Base-by-base conservation (phyloP, 495 filamentous ascomycete species). In the Daldinia bambusicola region DNA sequence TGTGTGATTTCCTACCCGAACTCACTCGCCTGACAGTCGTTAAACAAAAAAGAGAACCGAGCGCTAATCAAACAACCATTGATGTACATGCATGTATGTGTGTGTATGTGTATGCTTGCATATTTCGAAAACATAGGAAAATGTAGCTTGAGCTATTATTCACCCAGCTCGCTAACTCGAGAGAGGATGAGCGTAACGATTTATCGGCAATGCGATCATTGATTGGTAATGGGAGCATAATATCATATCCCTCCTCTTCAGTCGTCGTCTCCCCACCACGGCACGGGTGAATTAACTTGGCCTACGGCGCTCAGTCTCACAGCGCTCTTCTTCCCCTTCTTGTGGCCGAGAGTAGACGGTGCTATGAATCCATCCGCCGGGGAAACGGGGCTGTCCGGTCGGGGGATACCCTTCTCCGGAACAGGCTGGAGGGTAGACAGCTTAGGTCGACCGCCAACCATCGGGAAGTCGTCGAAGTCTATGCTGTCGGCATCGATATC, bases 291-390 rank as follows among this genome's bases (percentile, higher is more conserved):
- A 41, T 63, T 74, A 18, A 74, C 66, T 34, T 75, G 75, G 13
- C 83, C 83, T 22, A 85, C 81, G 3, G 83, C 83, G 56, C 83
- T 85, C 50, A 85, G 63, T 45, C 83, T 77, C 31, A 80, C 80
- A 20, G 77, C 75, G 71, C 82, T 84, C 72, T 81, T 82, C 63
- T 80, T 78, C 64, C 69, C 75, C 76, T 82, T 73, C 71, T 75
- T 68, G 67, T 74, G 55, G 58, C 71, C 65, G 65, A 61, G 31
- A 6, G 55, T 61, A 16, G 71, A 55, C n/a, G 74, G 66, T 31
- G 77, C 63, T 26, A 79, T 37, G 2, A 74, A 13, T 3, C 58
- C 76, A 22, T 74, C 74, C 5, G 61, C 61, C 5, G 78, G 75
- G 2, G 80, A 79, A 14, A 80, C 71, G 7, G 81, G 80, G 41